These are phyloP conservation scores for Penicillium paxilli DNA, from an alignment of 495 filamentous ascomycete genomes.

Conservation along the genomic window DNA sequence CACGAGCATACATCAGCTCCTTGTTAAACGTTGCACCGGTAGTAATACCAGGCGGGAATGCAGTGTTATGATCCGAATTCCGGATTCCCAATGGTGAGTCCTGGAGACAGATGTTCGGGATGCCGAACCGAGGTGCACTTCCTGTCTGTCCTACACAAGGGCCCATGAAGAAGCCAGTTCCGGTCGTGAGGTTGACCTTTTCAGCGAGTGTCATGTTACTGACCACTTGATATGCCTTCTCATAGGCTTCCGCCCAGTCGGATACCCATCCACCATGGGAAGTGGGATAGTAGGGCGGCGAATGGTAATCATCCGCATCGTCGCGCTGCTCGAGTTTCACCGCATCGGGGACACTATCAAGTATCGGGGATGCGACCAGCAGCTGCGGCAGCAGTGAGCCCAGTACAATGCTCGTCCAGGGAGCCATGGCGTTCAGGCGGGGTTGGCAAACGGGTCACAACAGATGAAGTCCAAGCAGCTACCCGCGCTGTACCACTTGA, in stretches of 20 bases:
- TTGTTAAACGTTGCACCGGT: constrained; percentile 58
- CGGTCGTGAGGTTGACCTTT: constrained; percentile 94
- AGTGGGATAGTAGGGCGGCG: constrained; percentile 78
- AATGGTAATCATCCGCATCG: constrained; percentile 22
- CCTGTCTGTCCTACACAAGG: constrained; percentile 47
- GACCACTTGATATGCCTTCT: constrained; percentile 76
- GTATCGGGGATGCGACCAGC: constrained; percentile 13
- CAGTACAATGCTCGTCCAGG: constrained; percentile 19
- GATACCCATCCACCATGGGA: constrained; percentile 71
- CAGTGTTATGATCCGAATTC: constrained; percentile 57
- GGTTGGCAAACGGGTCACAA: constrained; percentile 1
- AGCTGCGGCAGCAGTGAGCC: constrained; percentile 16
- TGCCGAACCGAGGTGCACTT: constrained; percentile 38
- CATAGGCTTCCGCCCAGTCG: constrained; percentile 80
- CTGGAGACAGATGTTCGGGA: constrained; percentile 45
- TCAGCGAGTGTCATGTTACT: constrained; percentile 83
- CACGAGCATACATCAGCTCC: constrained; percentile 66
- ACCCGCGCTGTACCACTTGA: constrained; percentile 3
- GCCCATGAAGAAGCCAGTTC: constrained; percentile 51
- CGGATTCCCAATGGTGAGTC: constrained; percentile 48
- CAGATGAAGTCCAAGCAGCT: constrained; percentile 4
- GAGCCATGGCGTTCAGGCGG: constrained; percentile 19
- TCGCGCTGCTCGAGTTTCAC: constrained; percentile 9
- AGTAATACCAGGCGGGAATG: constrained; percentile 56
- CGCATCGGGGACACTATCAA: constrained; percentile 5